A percentile compares a stretch with the other conserved stretches of the same genome.
These are phyloP conservation scores for Biscogniauxia marginata DNA, from an alignment of 2,329 filamentous ascomycete genomes.

Conservation along the genomic window DNA sequence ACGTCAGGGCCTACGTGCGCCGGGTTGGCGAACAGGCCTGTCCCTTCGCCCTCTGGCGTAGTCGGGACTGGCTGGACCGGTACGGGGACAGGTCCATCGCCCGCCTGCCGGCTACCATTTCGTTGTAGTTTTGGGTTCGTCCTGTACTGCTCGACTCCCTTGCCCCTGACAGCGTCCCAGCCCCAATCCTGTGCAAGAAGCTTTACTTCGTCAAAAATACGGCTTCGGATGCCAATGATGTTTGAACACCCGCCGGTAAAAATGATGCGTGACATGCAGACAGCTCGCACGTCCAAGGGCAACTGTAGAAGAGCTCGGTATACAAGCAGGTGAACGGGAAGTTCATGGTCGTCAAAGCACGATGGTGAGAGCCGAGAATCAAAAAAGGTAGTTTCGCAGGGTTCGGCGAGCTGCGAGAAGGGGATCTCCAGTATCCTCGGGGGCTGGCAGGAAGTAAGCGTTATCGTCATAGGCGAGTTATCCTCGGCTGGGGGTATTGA, in stretches of 20 bases:
- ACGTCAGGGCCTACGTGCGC: slow-evolving; percentile 46
- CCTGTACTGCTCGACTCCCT: slow-evolving; percentile 57
- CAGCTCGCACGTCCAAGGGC: slow-evolving; percentile 76
- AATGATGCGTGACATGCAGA: slow-evolving; percentile 86
- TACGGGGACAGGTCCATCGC: slow-evolving; percentile 20
- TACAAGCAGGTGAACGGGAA: slow-evolving; percentile 72
- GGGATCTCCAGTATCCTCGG: slow-evolving; percentile 62
- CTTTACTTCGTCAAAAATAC: slow-evolving; percentile 74
- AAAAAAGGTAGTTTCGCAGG: slow-evolving; percentile 76
- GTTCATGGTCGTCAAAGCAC: slow-evolving; percentile 83
- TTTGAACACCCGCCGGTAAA: slow-evolving; percentile 79
- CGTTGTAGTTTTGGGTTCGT: slow-evolving; percentile 44
- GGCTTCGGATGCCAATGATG: slow-evolving; percentile 74
- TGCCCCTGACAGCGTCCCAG: slow-evolving; percentile 76
- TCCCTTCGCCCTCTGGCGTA: slow-evolving; percentile 31
- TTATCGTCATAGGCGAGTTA: slow-evolving; percentile 41
- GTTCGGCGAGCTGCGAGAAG: slow-evolving; percentile 68
- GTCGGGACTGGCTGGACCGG: slow-evolving; percentile 13
- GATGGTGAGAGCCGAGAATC: slow-evolving; percentile 47
- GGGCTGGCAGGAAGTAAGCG: slow-evolving; percentile 45
- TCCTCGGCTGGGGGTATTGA: slow-evolving; percentile 31
- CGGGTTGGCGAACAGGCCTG: slow-evolving; percentile 35
- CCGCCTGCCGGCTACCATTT: slow-evolving; percentile 26
- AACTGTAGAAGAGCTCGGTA: slow-evolving; percentile 74
- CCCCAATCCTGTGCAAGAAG: slow-evolving; percentile 64